phyloP scores from a whole-genome alignment of 345 rosid genomes.

The Populus ilicifolia region DNA sequence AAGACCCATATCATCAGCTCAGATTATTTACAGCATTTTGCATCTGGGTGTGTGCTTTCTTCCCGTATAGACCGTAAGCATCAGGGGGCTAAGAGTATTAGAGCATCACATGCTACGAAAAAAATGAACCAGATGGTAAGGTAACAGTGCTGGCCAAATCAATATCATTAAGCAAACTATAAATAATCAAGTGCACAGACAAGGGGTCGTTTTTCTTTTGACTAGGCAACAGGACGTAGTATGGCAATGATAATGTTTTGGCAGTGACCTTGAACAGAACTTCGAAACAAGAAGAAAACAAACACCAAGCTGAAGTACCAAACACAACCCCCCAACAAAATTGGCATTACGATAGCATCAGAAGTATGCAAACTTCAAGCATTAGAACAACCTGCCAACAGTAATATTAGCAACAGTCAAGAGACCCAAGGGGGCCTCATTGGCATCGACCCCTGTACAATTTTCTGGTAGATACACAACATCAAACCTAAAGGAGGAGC shows the following conservation, averaged over 20 bases:
- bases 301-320: background rate
- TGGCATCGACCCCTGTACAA: slow-evolving; percentile 30
- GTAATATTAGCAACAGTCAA: slow-evolving; percentile 20
- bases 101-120: no score
- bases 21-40: background rate
- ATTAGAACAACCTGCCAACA: slow-evolving; percentile 9
- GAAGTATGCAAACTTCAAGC: slow-evolving; percentile 8
- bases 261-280: background rate
- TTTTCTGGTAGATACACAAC: slow-evolving; percentile 15
- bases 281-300: background rate
- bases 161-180: background rate
- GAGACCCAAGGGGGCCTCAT: slow-evolving; percentile 11
- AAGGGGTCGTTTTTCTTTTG: background rate
- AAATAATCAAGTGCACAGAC: background rate
- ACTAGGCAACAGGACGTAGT: background rate
- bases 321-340: slow-evolving; percentile 1
- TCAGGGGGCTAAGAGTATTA: background rate
- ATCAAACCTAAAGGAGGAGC: slow-evolving; percentile 8
- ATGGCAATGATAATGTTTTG: background rate
- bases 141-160: background rate
- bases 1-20: background rate
- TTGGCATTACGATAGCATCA: background rate
- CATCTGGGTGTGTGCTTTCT: background rate
- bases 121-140: background rate
- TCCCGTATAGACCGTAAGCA: background rate